Conservation (phyloP, 2,329 filamentous ascomycete genomes). For the Aureobasidium pullulans region DNA sequence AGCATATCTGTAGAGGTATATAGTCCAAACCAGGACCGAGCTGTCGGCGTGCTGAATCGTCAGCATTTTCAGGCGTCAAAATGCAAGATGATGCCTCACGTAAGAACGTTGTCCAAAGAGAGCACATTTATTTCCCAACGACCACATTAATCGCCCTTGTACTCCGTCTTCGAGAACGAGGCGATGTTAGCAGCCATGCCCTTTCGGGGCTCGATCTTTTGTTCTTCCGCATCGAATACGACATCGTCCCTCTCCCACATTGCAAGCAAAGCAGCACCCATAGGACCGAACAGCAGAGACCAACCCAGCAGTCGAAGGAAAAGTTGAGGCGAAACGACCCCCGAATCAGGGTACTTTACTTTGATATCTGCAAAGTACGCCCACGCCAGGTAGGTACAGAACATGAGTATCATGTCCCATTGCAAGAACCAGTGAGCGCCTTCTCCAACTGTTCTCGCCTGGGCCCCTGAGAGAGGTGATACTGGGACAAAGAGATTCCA, state of each 20-base stretch:
- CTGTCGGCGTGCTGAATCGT: too few relatives aligned
- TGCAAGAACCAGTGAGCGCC: slow-evolving; percentile 14
- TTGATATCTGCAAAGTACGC: neutral
- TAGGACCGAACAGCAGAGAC: neutral
- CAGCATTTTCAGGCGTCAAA: too few relatives aligned
- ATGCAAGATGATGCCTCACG: too few relatives aligned
- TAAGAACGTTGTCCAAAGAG: too few relatives aligned
- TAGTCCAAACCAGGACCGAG: too few relatives aligned
- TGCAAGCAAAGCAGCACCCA: slow-evolving; percentile 3
- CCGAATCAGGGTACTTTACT: neutral
- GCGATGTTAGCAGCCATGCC: neutral
- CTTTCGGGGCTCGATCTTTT: neutral
- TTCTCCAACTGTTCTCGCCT: neutral
- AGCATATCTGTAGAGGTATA: too few relatives aligned
- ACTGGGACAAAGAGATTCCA: neutral
- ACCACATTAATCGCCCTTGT: neutral
- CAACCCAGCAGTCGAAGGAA: neutral
- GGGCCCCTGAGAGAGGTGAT: neutral
- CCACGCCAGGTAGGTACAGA: neutral
- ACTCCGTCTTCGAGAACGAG: neutral
- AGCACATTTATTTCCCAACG: too few relatives aligned
- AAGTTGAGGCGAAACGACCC: neutral
- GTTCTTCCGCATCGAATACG: neutral
- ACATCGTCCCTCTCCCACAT: slow-evolving; percentile 8
- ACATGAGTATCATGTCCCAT: slow-evolving; percentile 11